Evolutionary conservation across 768 basidiomycete genomes (phyloP).

Genomic region (Udeniomyces megalosporus): DNA sequence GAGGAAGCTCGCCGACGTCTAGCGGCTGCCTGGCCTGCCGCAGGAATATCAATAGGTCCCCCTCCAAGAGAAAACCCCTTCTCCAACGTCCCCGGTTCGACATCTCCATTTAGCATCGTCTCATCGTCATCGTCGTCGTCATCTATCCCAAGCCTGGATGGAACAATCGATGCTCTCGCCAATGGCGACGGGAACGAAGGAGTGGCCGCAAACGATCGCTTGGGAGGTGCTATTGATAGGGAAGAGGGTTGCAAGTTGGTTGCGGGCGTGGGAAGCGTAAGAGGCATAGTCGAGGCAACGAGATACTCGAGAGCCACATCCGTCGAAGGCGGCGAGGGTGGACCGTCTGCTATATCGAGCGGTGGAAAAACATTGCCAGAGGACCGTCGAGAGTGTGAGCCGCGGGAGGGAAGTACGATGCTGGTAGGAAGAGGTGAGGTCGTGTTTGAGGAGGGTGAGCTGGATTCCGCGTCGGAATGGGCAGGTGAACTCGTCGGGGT

Average conservation of each 20-base stretch:
- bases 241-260: too few species aligned
- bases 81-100: slow-evolving; percentile 4
- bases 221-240: slow-evolving; percentile 11
- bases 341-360: background rate
- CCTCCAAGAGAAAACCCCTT: background rate
- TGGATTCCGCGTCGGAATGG: background rate
- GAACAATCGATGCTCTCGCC: slow-evolving; percentile 14
- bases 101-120: slow-evolving; percentile 1
- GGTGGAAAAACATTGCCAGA: background rate
- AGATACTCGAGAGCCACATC: slow-evolving; percentile 5
- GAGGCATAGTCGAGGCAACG: background rate
- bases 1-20: background rate
- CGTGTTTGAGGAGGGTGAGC: background rate
- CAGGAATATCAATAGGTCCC: background rate
- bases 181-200: slow-evolving; percentile 14
- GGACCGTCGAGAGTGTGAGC: background rate
- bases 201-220: slow-evolving; percentile 10
- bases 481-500: background rate
- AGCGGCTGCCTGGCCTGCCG: background rate
- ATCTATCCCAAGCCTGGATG: background rate
- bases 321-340: background rate
- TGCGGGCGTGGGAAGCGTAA: background rate
- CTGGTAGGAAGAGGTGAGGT: background rate
- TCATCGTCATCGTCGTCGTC: slow-evolving; percentile 10
- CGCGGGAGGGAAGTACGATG: background rate